Base-by-base conservation (phyloP, 768 basidiomycete genomes). In the Clavaria fumosa region DNA sequence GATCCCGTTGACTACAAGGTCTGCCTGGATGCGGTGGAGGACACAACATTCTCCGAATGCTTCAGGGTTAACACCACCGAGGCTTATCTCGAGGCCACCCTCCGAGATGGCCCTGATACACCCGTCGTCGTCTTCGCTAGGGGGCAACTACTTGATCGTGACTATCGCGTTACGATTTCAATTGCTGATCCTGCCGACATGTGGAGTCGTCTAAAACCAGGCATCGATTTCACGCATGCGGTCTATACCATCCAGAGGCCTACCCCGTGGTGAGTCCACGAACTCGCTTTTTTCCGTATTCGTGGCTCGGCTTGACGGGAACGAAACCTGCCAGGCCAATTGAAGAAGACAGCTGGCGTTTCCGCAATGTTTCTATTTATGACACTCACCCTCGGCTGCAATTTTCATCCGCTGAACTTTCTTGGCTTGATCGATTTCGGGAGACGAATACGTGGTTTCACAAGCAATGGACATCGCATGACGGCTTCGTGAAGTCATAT, bases 321-420 rank as follows among this genome's bases (percentile, higher is more conserved):
- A 33, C 14, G n/a, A n/a, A n/a, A n/a, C n/a, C n/a, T 33, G 6
- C 14, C 14, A 33, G 31, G 31, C 31, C 31, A 33, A 19, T 14
- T 5, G 14, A 14, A n/a, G 31, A 33, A 14, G 31, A 33, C 14
- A 33, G 31, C 19, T 33, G 31, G 31, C 31, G 31, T 33, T 33
- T 33, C 14, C 31, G 31, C 31, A 14, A 33, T 33, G 31, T 33
- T 6, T 33, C 31, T 19, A 33, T 33, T n/a, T 33, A 6, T 33
- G 31, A 33, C 31, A 33, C 31, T n/a, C 31, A 33, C 14, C 31
- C 31, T 33, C 6, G 5, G 6, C 9, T 33, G 14, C 9, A 6
- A 14, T 33, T 33, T 14, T 33, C 31, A n/a, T 33, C 14, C 14
- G 6, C 5, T 14, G 6, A 33, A n/a, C 6, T 9, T 14, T 19